A percentile compares a stretch with the other conserved stretches of the same genome.
Conservation (phyloP, 345 rosid species). For the Nephelium lappaceum region DNA sequence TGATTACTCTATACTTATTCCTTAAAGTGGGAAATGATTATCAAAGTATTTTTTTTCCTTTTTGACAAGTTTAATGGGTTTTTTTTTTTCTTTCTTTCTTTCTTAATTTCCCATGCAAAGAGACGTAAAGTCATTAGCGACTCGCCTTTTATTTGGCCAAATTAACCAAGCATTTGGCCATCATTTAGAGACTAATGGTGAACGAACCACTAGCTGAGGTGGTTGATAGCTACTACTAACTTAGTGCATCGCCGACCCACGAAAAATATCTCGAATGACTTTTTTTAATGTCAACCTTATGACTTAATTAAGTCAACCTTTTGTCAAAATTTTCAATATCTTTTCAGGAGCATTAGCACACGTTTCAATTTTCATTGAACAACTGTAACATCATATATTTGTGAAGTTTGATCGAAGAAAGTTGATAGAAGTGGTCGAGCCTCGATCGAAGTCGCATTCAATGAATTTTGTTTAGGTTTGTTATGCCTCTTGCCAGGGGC, state of each 20-base stretch:
- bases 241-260: not conserved
- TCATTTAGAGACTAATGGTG: too few relatives aligned
- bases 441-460: too few relatives aligned
- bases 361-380: too few relatives aligned
- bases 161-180: not conserved
- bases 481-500: too few relatives aligned
- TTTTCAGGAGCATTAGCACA: not conserved
- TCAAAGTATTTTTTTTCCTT: not conserved
- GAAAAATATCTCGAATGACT: not conserved
- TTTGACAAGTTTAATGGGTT: not conserved
- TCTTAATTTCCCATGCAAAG: not conserved
- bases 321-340: not conserved
- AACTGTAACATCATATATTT: too few relatives aligned
- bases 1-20: slow-evolving; percentile 27
- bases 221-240: too few relatives aligned
- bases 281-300: too few relatives aligned
- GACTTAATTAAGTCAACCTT: not conserved
- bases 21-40: not conserved
- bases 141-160: not conserved
- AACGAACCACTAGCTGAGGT: too few relatives aligned
- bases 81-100: too few relatives aligned
- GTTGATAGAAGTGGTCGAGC: too few relatives aligned
- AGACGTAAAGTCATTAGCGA: not conserved
- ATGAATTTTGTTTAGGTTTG: too few relatives aligned
- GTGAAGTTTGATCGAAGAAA: too few relatives aligned